Evolutionary conservation across 1,284 basidiomycete species (phyloP).

Genomic region (Ganoderma multipileum): DNA sequence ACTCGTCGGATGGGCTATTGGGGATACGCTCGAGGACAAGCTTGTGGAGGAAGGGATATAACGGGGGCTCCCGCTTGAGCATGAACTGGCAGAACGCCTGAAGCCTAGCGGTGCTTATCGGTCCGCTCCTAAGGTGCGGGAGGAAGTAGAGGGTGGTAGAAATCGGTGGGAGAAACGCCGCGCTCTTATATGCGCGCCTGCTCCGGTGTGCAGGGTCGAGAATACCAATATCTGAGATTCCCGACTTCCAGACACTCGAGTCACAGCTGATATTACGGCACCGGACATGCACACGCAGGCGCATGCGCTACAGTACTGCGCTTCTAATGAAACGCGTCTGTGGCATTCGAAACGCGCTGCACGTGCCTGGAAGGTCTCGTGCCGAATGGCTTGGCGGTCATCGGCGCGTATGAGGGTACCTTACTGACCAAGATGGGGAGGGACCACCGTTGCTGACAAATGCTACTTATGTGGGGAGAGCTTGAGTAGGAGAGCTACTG

Average conservation of each 20-base stretch:
- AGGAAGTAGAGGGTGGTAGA: neutral
- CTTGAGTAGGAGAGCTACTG: no score
- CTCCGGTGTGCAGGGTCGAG: neutral
- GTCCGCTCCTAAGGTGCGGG: neutral
- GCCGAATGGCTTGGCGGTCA: no score
- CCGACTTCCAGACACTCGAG: neutral
- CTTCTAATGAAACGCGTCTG: neutral
- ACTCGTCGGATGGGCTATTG: neutral
- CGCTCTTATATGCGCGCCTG: neutral
- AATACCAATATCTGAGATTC: neutral
- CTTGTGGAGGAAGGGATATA: constrained; percentile 12
- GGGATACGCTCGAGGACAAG: constrained; percentile 11
- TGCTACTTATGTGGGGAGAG: no score
- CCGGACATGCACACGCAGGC: neutral
- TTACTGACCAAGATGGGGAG: no score
- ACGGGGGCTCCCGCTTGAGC: neutral
- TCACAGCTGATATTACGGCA: neutral
- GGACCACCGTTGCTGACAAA: no score
- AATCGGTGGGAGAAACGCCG: neutral
- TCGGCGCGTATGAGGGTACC: no score
- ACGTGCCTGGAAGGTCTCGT: neutral
- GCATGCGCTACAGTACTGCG: no score
- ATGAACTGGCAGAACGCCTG: constrained; percentile 15
- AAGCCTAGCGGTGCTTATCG: neutral
- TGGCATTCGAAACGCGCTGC: neutral